Evolutionary conservation across 2,329 filamentous ascomycete species (phyloP).

Genomic region (Calonectria ilicicola): DNA sequence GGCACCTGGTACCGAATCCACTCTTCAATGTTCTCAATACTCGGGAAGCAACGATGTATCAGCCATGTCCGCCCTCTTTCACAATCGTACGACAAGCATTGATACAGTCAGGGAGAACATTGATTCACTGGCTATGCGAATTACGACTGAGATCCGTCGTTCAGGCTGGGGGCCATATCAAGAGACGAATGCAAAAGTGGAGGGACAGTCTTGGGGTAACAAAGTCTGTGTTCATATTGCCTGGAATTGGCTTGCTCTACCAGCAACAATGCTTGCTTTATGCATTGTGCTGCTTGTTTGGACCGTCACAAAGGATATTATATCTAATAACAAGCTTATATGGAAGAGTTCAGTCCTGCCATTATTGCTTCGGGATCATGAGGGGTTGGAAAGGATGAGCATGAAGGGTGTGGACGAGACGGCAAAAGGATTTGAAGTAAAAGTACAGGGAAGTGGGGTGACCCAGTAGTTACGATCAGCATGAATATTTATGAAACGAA

Average conservation of each 20-base stretch:
- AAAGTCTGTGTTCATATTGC: not conserved
- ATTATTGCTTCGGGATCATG: not conserved
- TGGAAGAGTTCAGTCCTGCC: not conserved
- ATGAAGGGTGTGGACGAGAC: not conserved
- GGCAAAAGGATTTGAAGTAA: not conserved
- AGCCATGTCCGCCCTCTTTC: not conserved
- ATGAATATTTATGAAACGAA: too few relatives aligned
- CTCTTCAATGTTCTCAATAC: not conserved
- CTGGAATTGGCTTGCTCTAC: not conserved
- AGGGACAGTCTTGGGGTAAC: not conserved
- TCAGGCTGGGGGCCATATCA: not conserved
- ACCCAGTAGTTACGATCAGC: too few relatives aligned
- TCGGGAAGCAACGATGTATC: too few relatives aligned
- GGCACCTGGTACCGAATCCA: not conserved
- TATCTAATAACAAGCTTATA: not conserved
- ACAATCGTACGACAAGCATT: not conserved
- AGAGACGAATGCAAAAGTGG: not conserved
- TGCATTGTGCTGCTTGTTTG: not conserved
- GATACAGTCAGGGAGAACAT: conserved; percentile 18
- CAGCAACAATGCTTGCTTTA: not conserved
- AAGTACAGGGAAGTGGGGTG: not conserved
- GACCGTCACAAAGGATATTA: not conserved
- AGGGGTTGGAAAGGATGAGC: not conserved
- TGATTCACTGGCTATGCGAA: conserved; percentile 18
- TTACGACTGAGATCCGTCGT: conserved; percentile 15